Base-by-base conservation (phyloP, 768 basidiomycete genomes). In the Tricholoma sp. region DNA sequence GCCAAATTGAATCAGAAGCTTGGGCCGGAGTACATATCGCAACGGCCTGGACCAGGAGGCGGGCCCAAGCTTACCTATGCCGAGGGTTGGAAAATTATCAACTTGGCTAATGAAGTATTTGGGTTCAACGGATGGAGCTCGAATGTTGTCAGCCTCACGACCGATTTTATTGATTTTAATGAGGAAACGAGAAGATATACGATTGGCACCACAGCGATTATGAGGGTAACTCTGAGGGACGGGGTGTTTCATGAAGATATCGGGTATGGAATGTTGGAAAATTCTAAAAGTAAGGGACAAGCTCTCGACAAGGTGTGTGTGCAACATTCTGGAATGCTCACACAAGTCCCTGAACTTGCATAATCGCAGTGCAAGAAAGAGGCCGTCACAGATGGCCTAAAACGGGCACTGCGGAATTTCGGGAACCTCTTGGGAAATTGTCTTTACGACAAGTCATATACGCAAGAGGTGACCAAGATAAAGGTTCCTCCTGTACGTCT, bases 1-100 rank as follows among this genome's bases (percentile, higher is more conserved):
- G 84, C 81, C 11, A 90, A 93, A 68, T 78, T 99, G 29, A 79
- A 89, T 65, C 86, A 86, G 72, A 91, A 88, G 63, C 85, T 99
- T 18, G 97, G 97, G 2, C 97, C 97, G 1, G 97, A 98, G 73
- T 97, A 83, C 66, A 82, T 99, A 55, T 93, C 91, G 2, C 86
- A 88, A 61, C 79, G 97, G 14, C 88, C 91, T 6, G 95, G 96
- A 4, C 93, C 91, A 2, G 89, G 87, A 16, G 89, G 88, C 41
- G 91, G 90, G 3, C 81, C 83, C 14, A 97, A 95, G 70, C 75
- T 99, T 47, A 94, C 89, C 14, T 98, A 99, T 67, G 88, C 89
- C 1, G 96, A 98, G 68, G 97, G 96, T 0, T 98, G 96, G 96
- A 95, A 93, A 74, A 87, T 94, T 35, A 97, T 99, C 71, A 96